Conservation (phyloP, 2,329 filamentous ascomycete genomes). For the Acrodontium crateriforme region DNA sequence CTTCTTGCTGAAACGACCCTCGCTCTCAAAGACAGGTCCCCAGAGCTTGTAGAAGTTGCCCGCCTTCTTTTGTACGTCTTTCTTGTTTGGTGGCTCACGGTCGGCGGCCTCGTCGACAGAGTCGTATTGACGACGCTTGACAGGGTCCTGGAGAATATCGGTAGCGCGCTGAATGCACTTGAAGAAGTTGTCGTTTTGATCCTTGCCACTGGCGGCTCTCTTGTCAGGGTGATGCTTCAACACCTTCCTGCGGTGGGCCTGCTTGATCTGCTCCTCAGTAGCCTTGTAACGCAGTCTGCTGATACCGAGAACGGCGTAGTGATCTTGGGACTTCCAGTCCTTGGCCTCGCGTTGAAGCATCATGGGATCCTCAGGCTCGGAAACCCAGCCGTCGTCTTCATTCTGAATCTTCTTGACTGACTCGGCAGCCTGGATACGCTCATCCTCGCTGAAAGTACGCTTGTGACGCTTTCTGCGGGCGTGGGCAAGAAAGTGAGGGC, state of each 20-base stretch:
- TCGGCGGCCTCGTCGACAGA: conserved; percentile 91
- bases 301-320: conserved; percentile 91
- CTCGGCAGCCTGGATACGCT: conserved; percentile 89
- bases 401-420: conserved; percentile 92
- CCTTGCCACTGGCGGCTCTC: conserved; percentile 77
- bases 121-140: conserved; percentile 88
- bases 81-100: conserved; percentile 84
- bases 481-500: conserved; percentile 94
- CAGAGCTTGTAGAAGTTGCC: conserved; percentile 94
- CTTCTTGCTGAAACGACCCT: conserved; percentile 80
- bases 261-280: conserved; percentile 97
- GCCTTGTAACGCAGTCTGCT: conserved; percentile 86
- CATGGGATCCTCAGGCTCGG: conserved; percentile 83
- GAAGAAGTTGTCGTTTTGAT: conserved; percentile 97
- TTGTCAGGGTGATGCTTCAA: conserved; percentile 98
- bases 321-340: conserved; percentile 99
- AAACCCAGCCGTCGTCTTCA: conserved; percentile 78
- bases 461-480: conserved; percentile 80
- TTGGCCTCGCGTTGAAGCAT: conserved; percentile 90
- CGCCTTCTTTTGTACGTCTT: conserved; percentile 56
- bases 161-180: conserved; percentile 99
- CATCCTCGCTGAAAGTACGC: conserved; percentile 96
- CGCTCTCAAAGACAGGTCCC: conserved; percentile 77
- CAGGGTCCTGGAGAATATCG: conserved; percentile 82
- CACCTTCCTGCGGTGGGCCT: conserved; percentile 98